Evolutionary conservation across 225 moss, liverwort and hornwort genomes (phyloP).

Genomic region (Sphagnum tenellum): DNA sequence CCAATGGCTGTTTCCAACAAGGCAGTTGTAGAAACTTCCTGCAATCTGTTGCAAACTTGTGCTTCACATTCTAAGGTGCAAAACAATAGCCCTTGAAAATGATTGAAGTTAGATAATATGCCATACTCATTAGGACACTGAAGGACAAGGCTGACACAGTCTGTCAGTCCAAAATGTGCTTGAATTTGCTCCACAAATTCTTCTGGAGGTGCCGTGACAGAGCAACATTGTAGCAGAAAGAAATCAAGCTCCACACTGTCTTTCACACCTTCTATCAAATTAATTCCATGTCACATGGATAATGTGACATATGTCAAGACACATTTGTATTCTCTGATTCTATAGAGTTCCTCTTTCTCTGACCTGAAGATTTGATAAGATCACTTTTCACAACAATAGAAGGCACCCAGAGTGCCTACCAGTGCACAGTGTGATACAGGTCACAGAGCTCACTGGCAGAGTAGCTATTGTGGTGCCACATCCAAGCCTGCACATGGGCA

Average conservation of each 20-base stretch:
- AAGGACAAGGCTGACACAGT: constrained; percentile 56
- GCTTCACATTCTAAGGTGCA: too few relatives aligned
- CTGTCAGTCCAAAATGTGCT: constrained; percentile 68
- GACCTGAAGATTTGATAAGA: too few relatives aligned
- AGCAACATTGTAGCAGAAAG: constrained; percentile 77
- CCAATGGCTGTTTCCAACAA: constrained; percentile 64
- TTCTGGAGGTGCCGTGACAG: constrained; percentile 65
- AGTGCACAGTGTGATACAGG: constrained; percentile 71
- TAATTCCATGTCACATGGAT: too few relatives aligned
- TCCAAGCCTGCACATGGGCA: constrained; percentile 93
- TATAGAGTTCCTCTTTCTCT: too few relatives aligned
- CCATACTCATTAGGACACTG: constrained; percentile 66
- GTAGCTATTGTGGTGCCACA: constrained; percentile 84
- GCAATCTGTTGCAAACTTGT: too few relatives aligned
- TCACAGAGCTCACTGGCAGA: constrained; percentile 67
- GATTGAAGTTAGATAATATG: too few relatives aligned
- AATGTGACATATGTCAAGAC: too few relatives aligned
- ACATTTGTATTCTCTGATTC: too few relatives aligned
- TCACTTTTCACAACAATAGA: too few relatives aligned
- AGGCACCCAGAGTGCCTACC: constrained; percentile 23
- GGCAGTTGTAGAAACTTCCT: constrained; percentile 53
- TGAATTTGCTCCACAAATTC: constrained; percentile 63
- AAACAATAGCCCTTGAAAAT: too few relatives aligned
- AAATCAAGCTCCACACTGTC: constrained; percentile 91
- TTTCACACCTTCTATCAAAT: constrained; percentile 67